Percentiles rank a stretch among this genome's conserved stretches.
These are phyloP conservation scores for Emericellopsis terricola DNA, from an alignment of 495 filamentous ascomycete species.

Conservation along the genomic window DNA sequence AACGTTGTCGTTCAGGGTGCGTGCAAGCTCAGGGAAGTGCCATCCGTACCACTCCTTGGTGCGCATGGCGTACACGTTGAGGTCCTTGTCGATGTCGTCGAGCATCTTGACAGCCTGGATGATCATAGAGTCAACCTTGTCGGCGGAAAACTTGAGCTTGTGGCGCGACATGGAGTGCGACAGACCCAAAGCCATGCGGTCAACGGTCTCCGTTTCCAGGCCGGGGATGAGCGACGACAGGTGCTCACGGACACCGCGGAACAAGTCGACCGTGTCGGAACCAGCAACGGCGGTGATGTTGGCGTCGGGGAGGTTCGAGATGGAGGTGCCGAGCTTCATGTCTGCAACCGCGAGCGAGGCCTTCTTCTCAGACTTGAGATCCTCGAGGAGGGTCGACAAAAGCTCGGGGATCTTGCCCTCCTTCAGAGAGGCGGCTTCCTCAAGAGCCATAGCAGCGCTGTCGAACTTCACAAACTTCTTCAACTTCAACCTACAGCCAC, in stretches of 20 bases:
- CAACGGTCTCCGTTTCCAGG: conserved; percentile 65
- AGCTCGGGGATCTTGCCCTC: conserved; percentile 95
- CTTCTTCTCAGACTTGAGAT: conserved; percentile 96
- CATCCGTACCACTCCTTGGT: conserved; percentile 99
- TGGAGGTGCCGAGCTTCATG: conserved; percentile 80
- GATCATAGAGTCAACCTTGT: conserved; percentile 99
- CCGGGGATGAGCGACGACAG: conserved; percentile 82
- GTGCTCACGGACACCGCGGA: conserved; percentile 83
- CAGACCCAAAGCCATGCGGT: conserved; percentile 85
- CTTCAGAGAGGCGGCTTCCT: conserved; percentile 72
- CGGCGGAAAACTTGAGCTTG: conserved; percentile 95
- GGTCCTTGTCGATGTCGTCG: conserved; percentile 94
- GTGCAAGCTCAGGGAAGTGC: conserved; percentile 97
- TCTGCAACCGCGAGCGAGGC: conserved; percentile 88
- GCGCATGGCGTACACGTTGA: conserved; percentile 97
- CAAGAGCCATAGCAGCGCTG: conserved; percentile 67
- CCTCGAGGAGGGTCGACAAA: conserved; percentile 62
- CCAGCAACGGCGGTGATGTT: conserved; percentile 76
- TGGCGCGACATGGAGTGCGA: conserved; percentile 96
- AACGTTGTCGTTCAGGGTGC: conserved; percentile 94
- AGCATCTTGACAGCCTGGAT: conserved; percentile 88
- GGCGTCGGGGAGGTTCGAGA: conserved; percentile 79
- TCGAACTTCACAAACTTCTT: conserved; percentile 97
- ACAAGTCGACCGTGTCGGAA: conserved; percentile 69
- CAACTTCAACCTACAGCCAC: conserved; percentile 60